These are phyloP conservation scores for Aureobasidium sp. DNA, from an alignment of 2,329 filamentous ascomycete species.

Conservation along the genomic window DNA sequence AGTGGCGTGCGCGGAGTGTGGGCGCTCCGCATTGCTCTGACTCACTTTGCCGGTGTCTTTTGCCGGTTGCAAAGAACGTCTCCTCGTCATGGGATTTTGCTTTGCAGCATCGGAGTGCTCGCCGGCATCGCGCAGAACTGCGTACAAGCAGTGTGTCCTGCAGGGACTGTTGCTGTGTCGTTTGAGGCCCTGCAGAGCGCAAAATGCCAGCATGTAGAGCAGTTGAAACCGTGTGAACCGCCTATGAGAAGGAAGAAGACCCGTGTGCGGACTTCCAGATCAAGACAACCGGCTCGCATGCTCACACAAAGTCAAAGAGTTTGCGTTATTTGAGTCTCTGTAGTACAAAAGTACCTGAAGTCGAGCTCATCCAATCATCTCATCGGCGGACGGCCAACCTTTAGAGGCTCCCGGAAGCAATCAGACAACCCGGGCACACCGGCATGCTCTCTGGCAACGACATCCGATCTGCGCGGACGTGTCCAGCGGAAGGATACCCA, in stretches of 20 bases:
- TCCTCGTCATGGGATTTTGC: neutral
- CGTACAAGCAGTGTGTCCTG: neutral
- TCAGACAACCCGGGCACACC: neutral
- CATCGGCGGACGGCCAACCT: neutral
- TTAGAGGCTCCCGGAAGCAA: neutral
- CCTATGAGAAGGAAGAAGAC: neutral
- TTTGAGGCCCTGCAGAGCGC: neutral
- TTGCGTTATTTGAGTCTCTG: neutral
- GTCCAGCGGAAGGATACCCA: too few relatives aligned
- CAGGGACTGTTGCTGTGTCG: neutral
- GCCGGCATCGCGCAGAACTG: neutral
- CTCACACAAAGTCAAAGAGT: neutral
- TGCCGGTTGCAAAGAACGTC: neutral
- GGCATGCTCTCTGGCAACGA: neutral
- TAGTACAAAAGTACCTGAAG: neutral
- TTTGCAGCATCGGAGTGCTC: neutral
- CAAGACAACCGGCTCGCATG: neutral
- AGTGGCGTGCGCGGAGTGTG: neutral
- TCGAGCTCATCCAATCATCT: neutral
- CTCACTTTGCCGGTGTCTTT: constrained; percentile 8
- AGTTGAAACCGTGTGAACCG: neutral
- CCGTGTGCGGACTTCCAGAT: neutral
- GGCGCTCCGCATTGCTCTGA: constrained; percentile 4
- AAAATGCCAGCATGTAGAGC: neutral
- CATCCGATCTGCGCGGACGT: neutral